phyloP scores from a whole-genome alignment of 2,329 filamentous ascomycete genomes.

The Colletotrichum sidae region DNA sequence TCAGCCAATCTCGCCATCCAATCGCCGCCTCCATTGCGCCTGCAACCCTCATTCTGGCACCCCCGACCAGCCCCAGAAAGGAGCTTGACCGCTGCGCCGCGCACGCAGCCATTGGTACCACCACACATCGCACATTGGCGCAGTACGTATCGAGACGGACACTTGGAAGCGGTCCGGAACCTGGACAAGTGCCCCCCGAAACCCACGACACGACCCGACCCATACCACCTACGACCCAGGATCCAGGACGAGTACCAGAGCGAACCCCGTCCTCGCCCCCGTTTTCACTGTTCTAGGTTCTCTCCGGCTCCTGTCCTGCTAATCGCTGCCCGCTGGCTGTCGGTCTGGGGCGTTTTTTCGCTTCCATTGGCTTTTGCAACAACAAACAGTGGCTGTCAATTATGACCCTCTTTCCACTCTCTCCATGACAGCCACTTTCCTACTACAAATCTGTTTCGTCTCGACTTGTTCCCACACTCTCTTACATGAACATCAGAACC shows the following conservation, averaged over 20 bases:
- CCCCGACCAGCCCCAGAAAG: slow-evolving; percentile 35
- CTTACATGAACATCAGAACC: slow-evolving; percentile 56
- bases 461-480: slow-evolving; percentile 59
- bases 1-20: slow-evolving; percentile 37
- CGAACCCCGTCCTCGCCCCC: slow-evolving; percentile 18
- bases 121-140: slow-evolving; percentile 1
- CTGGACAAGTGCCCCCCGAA: slow-evolving; percentile 18
- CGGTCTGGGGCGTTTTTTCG: slow-evolving; percentile 27
- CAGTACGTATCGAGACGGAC: slow-evolving; percentile 24
- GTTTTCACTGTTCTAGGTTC: slow-evolving; percentile 10
- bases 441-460: slow-evolving; percentile 59
- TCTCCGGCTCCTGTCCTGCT: slow-evolving; percentile 26
- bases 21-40: slow-evolving; percentile 35
- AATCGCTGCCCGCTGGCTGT: slow-evolving; percentile 26
- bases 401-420: slow-evolving; percentile 39
- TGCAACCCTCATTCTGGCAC: slow-evolving; percentile 36
- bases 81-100: slow-evolving; percentile 11
- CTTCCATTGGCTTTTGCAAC: slow-evolving; percentile 16
- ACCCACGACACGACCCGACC: too few species aligned
- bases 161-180: slow-evolving; percentile 14
- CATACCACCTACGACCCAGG: not conserved
- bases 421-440: slow-evolving; percentile 60
- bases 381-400: slow-evolving; percentile 37
- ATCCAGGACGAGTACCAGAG: slow-evolving; percentile 17
- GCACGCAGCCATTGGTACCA: too few species aligned